Evolutionary conservation across 2,329 filamentous ascomycete species (phyloP), one percentile per base, ranked within the genome.

Genomic region (Cercospora janseana): DNA sequence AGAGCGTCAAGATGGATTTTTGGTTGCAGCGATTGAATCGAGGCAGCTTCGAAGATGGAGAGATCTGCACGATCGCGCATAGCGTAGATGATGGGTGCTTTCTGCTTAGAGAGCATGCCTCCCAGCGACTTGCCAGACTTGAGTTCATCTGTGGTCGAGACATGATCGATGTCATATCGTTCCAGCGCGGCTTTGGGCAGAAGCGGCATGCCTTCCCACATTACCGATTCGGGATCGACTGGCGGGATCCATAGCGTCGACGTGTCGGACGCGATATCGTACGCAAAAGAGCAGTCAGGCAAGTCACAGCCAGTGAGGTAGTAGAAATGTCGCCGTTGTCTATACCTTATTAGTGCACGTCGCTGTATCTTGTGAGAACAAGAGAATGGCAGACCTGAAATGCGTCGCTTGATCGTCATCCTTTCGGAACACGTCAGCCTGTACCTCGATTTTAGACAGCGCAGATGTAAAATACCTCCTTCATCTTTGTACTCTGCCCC

Each of bases 151-250:
- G 59, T 65, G 3, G 64, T 64, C 8, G 60, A 55, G 5, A 66
- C 66, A 6, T 81, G 75, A 67, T 97, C 92, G 35, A 76, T 66
- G 44, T 76, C 72, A 60, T 72, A 73, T 53, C 59, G 69, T 40
- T 80, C 71, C 51, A 86, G 73, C 4, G 92, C 92, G 66, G 96
- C 86, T 34, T 86, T 78, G 26, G 79, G 73, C 27, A 83, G 86
- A 52, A 95, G 73, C 0, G 93, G 93, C 27, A 98, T 79, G n/a
- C 93, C 93, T 15, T 87, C 87, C 93, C 93, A 98, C 69, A 98
- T 90, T 51, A 98, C 92, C 51, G 83, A 84, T 42, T 95, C 89
- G 9, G 90, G 82, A 60, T 96, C 86, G 61, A 92, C 80, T 15
- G 91, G 88, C 2, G 93, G 92, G 62, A 98, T 94, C 74, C 91